Percentiles rank a stretch among this genome's conserved stretches.
Evolutionary conservation across 1,284 basidiomycete genomes (phyloP).

Genomic region (Taiwanofungus camphoratus): DNA sequence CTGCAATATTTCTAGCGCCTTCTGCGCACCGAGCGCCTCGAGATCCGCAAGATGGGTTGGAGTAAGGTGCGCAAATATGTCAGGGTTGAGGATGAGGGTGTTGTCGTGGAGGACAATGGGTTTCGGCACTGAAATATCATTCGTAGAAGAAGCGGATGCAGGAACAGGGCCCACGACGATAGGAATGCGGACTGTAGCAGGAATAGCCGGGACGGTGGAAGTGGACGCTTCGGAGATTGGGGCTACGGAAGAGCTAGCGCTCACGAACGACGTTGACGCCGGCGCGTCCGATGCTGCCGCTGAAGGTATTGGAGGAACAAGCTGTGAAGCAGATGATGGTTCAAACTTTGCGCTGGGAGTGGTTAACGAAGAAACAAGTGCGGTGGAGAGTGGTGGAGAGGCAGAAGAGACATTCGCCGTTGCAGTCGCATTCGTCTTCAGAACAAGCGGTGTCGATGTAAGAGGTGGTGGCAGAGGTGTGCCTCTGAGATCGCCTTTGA

Average conservation of each 20-base stretch:
- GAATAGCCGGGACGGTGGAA: slow-evolving; percentile 26
- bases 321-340: slow-evolving; percentile 10
- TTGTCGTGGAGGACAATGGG: slow-evolving; percentile 84
- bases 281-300: slow-evolving; percentile 13
- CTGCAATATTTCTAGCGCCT: slow-evolving; percentile 79
- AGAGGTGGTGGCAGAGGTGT: slow-evolving; percentile 59
- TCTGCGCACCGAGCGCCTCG: slow-evolving; percentile 77
- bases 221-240: slow-evolving; percentile 8
- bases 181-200: slow-evolving; percentile 44
- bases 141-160: slow-evolving; percentile 25
- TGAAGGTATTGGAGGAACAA: slow-evolving; percentile 12
- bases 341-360: slow-evolving; percentile 19
- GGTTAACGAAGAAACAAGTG: slow-evolving; percentile 7
- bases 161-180: slow-evolving; percentile 58
- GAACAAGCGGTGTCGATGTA: slow-evolving; percentile 52
- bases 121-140: slow-evolving; percentile 39
- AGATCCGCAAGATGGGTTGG: slow-evolving; percentile 70
- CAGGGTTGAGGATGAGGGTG: slow-evolving; percentile 78
- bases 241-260: not conserved
- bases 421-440: slow-evolving; percentile 21
- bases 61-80: slow-evolving; percentile 77
- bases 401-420: slow-evolving; percentile 11
- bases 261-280: slow-evolving; percentile 8
- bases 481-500: slow-evolving; percentile 52
- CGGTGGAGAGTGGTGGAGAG: slow-evolving; percentile 8